phyloP scores from a whole-genome alignment of 768 basidiomycete genomes.

The Chiua virens region DNA sequence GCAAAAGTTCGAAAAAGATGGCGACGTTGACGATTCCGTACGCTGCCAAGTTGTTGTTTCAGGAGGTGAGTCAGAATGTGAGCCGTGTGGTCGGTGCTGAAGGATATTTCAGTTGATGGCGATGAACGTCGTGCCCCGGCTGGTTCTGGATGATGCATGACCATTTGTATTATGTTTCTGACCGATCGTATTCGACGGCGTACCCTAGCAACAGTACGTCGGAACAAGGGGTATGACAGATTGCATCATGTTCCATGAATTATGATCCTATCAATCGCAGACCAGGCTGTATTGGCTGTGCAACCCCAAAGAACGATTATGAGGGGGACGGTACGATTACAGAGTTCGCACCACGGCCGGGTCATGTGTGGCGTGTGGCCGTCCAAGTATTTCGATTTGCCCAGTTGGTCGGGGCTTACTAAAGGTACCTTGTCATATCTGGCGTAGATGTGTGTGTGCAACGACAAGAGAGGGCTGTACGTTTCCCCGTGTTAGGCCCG shows the following conservation, averaged over 20 bases:
- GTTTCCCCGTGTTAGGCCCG: too few relatives aligned
- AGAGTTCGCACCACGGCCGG: conserved; percentile 2
- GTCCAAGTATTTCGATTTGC: too few relatives aligned
- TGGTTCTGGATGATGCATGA: conserved; percentile 81
- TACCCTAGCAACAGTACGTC: conserved; percentile 6
- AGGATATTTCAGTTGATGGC: conserved; percentile 72
- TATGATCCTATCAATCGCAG: neutral
- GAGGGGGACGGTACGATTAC: too few relatives aligned
- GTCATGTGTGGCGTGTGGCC: conserved; percentile 9
- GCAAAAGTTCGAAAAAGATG: conserved; percentile 96
- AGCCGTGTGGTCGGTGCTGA: conserved; percentile 1
- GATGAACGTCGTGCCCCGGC: conserved; percentile 92
- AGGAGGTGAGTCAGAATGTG: conserved; percentile 58
- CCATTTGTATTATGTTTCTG: neutral
- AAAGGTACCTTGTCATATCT: too few relatives aligned
- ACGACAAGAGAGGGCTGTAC: too few relatives aligned
- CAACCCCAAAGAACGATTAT: too few relatives aligned
- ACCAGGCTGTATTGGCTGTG: conserved; percentile 2
- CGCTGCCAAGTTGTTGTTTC: conserved; percentile 90
- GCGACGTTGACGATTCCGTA: conserved; percentile 95
- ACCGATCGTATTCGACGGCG: neutral
- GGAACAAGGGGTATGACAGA: conserved; percentile 4
- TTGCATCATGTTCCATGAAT: neutral
- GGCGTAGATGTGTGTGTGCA: too few relatives aligned
- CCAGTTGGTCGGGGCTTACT: too few relatives aligned